These are phyloP conservation scores for Logfia minima DNA, from an alignment of 129 eudicot species.

Conservation along the genomic window DNA sequence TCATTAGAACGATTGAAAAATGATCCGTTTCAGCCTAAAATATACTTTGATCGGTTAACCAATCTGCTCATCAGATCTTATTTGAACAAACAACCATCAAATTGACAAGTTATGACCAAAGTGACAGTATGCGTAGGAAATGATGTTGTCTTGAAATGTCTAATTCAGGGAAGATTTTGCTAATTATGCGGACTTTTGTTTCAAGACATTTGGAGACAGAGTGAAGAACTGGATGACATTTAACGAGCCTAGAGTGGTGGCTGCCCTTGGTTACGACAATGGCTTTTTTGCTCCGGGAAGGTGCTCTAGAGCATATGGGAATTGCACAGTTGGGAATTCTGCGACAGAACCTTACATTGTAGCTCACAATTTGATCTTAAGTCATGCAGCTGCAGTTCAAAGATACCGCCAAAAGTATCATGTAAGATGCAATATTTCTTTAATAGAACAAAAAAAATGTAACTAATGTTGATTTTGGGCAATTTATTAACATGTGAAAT, in stretches of 20 bases:
- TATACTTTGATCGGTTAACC: neutral
- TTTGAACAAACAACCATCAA: neutral
- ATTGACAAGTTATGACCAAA: neutral
- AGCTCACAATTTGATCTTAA: constrained; percentile 69
- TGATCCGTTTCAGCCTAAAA: neutral
- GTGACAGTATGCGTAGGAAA: neutral
- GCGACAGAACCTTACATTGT: constrained; percentile 86
- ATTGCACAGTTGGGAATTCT: constrained; percentile 78
- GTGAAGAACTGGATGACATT: constrained; percentile 89
- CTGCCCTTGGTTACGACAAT: constrained; percentile 76
- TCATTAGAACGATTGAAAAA: neutral
- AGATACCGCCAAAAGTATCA: constrained; percentile 79
- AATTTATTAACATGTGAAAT: neutral
- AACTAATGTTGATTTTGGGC: neutral
- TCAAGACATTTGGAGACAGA: constrained; percentile 87
- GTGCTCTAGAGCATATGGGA: constrained; percentile 80
- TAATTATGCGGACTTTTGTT: constrained; percentile 84
- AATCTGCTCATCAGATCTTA: neutral
- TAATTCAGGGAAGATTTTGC: constrained; percentile 76
- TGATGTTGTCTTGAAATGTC: neutral
- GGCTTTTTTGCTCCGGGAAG: constrained; percentile 84
- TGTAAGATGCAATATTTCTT: constrained; percentile 28
- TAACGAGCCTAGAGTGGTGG: constrained; percentile 86
- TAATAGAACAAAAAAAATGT: neutral
- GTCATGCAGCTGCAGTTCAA: constrained; percentile 77